Base-by-base conservation (phyloP, 495 filamentous ascomycete species). In the Glonium stellatum region DNA sequence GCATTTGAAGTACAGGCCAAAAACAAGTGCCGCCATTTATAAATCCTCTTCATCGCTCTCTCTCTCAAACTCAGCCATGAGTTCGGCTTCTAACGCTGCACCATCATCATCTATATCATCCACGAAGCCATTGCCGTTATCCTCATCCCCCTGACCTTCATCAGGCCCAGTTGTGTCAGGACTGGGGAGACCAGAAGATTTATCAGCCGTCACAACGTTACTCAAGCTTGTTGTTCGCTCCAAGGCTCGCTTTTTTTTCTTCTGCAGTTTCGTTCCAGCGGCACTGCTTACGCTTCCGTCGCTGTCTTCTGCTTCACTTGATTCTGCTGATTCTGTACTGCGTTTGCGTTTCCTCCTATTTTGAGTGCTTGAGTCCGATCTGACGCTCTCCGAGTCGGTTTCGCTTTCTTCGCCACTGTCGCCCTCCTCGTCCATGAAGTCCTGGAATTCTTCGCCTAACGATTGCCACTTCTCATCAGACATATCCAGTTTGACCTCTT, bases 381-480 rank as follows among this genome's bases (percentile, higher is more conserved):
- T 64, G 15, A 57, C 60, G 22, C 66, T 68, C 19, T 68, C 66
- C 0, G 65, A 67, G 0, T 72, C 73, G 5, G 60, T 69, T n/a
- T 74, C 72, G 1, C 58, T 72, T 22, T 67, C 69, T 13, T 69
- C 71, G 0, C 71, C 71, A 23, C 63, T 64, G n/a, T 70, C 69
- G 8, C 76, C 76, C 80, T 86, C 55, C 37, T 67, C 65, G 44
- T 64, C 42, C 60, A 93, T 75, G 64, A 93, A 95, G 18, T 91
- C 89, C 44, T 83, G 79, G 5, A 93, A 72, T 67, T 95, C 90
- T 51, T 87, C 85, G 61, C 89, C 84, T 12, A 86, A 77, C 13
- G 71, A 74, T 37, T 75, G 76, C 84, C 85, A 86, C 54, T 87
- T 79, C 57, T 84, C 81, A 21, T 79, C 52, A 75, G 66, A 61